Base-by-base conservation (phyloP, 495 filamentous ascomycete genomes). In the Saxophila tyrrhenica region DNA sequence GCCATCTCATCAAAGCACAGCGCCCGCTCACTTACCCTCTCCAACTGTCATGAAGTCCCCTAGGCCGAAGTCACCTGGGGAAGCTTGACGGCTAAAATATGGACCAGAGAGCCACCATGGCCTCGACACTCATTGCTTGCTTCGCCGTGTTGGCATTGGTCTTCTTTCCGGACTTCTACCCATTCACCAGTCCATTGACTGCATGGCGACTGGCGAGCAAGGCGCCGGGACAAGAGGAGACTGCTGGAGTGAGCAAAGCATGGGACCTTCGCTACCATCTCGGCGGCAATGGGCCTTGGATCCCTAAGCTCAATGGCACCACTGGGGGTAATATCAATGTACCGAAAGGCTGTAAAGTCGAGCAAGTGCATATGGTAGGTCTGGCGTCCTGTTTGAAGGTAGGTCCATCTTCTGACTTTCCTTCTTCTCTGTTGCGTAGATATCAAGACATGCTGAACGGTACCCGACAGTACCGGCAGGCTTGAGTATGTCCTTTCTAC, bases 281-380 rank as follows among this genome's bases (percentile, higher is more conserved):
- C 5, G 79, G 79, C 10, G 78, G 79, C 3, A 78, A 78, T 63
- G 75, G 79, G 1, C 79, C 79, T 10, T 81, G 78, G 79, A 67
- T 82, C 43, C 70, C 77, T 59, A 80, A 77, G 52, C 51, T 69
- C 16, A 69, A 72, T 49, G 70, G 65, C 22, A 63, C 69, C 0
- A 64, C 69, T 22, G 62, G 68, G 10, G 62, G 64, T 23, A 72
- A 67, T 1, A 70, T 79, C 50, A 68, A 64, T 10, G 60, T 68
- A 16, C 76, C 78, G 1, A 59, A 68, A 29, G 70, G 72, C 9
- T 82, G 79, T 51, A 58, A 56, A 20, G 66, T 81, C 16, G 72
- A 78, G 48, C 79, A 81, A 60, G 70, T 81, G 41, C 78, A 80
- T 69, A 75, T 81, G 77, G 78, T 81, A 67, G 49, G 64, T 59